Conservation (phyloP, 139 green algal species). For the Spirogloea muscicola region DNA sequence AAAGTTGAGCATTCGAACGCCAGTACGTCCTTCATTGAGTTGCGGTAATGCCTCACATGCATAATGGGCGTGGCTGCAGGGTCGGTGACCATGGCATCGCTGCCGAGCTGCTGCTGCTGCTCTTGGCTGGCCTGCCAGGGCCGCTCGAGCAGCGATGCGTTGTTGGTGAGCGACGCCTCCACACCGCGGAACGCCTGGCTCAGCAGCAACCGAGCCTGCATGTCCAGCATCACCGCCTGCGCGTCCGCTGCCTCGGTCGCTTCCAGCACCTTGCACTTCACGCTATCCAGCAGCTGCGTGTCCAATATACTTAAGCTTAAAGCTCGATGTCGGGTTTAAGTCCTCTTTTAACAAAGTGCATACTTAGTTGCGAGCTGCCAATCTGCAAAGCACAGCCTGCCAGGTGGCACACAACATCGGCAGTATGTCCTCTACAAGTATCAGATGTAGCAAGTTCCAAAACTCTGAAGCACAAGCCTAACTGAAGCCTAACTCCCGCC, state of each 20-base stretch:
- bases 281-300: conserved; percentile 25
- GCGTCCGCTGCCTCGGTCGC: conserved; percentile 14
- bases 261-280: conserved; percentile 31
- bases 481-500: too few species aligned
- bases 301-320: too few species aligned
- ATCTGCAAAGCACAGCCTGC: too few species aligned
- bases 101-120: conserved; percentile 10
- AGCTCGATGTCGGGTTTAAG: too few species aligned
- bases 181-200: conserved; percentile 12
- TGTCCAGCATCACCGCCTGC: conserved; percentile 28
- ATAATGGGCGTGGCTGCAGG: conserved; percentile 15
- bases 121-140: conserved; percentile 1
- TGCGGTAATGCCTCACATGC: too few species aligned
- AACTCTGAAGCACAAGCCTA: not conserved
- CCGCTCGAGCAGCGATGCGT: conserved; percentile 4
- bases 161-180: conserved; percentile 27
- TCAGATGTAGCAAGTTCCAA: not conserved
- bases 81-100: conserved; percentile 23
- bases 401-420: too few species aligned
- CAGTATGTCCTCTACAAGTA: not conserved
- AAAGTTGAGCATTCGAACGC: too few species aligned
- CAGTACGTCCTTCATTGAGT: too few species aligned
- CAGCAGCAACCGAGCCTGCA: conserved; percentile 38
- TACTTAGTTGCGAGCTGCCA: too few species aligned
- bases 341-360: too few species aligned